Percentiles rank a stretch among this genome's conserved stretches.
These are phyloP conservation scores for Stemphylium beticola DNA, from an alignment of 2,329 filamentous ascomycete species.

Conservation along the genomic window DNA sequence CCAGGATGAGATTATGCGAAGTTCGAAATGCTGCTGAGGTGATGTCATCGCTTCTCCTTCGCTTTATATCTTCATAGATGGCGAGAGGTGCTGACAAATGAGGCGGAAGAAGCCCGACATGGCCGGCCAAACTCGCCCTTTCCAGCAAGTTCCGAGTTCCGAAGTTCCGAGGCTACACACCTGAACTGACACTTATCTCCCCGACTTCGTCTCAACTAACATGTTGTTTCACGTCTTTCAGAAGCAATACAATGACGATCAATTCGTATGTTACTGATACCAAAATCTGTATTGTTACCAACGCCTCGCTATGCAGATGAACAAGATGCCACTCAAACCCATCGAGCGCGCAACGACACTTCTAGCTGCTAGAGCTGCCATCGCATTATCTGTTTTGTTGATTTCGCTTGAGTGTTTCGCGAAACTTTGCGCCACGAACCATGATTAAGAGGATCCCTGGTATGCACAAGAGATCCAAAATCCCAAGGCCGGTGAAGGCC, in stretches of 20 bases:
- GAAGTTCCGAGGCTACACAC: conserved; percentile 2
- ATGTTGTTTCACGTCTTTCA: neutral
- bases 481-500: conserved; percentile 50
- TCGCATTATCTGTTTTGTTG: conserved; percentile 14
- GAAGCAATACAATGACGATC: neutral
- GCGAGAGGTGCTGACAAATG: conserved; percentile 34
- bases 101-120: neutral
- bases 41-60: conserved; percentile 4
- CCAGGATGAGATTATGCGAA: conserved; percentile 35
- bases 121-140: conserved; percentile 7
- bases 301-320: conserved; percentile 23
- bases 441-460: conserved; percentile 31
- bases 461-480: conserved; percentile 41
- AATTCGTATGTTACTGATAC: neutral
- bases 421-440: conserved; percentile 28
- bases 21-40: neutral
- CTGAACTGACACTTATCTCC: neutral
- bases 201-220: neutral
- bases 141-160: conserved; percentile 3
- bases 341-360: neutral
- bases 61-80: conserved; percentile 16
- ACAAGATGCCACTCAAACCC: neutral
- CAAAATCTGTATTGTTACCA: neutral
- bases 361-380: neutral
- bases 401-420: conserved; percentile 25